Base-by-base conservation (phyloP, 208 protist species). In the Acanthamoeba castellanii region DNA sequence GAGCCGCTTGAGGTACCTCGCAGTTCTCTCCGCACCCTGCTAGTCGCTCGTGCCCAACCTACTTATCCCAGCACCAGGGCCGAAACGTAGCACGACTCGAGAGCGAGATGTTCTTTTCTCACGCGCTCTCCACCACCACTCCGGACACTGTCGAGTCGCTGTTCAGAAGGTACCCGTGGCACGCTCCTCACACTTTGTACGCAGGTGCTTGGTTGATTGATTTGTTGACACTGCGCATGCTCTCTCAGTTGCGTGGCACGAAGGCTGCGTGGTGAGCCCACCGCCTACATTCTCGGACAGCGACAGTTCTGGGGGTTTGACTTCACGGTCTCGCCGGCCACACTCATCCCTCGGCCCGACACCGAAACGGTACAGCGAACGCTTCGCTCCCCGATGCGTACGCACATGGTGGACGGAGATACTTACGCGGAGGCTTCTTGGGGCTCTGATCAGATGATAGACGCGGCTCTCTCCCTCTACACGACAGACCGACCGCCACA, bases 341-440 rank as follows among this genome's bases (percentile, higher is more conserved):
- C 87, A 34, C 64, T 92, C 30, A 92, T 92, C 87, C 87, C 87
- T 50, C 87, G 87, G 6, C 87, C 87, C 5, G 87, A 92, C 22
- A 76, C 87, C 13, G 82, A 89, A 45, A 89, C 82, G 22, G 82
- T 89, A 89, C 82, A 3, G 16, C 14, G 13, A 0, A 14, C 27
- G 2, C 59, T 0, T 0, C 2, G 25, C 3, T 2, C 25, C 76
- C 32, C 45, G 3, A 22, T 34, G 74, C 34, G n/a, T 14, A 57
- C 52, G 16, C 52, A 57, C 52, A 13, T 57, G 52, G 25, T 45
- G 22, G 2, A 7, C n/a, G 14, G 1, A 0, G 37, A n/a, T 42
- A 22, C 9, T 74, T 13, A n/a, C 11, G 2, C 0, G 20, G 34
- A 82, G 11, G 74, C 34, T 18, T 50, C 16, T 57, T 22, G 52